Evolutionary conservation across 805 yeast species (phyloP), one percentile per base, ranked within the genome.

Genomic region (Yamadazyma takamatsuzukensis): DNA sequence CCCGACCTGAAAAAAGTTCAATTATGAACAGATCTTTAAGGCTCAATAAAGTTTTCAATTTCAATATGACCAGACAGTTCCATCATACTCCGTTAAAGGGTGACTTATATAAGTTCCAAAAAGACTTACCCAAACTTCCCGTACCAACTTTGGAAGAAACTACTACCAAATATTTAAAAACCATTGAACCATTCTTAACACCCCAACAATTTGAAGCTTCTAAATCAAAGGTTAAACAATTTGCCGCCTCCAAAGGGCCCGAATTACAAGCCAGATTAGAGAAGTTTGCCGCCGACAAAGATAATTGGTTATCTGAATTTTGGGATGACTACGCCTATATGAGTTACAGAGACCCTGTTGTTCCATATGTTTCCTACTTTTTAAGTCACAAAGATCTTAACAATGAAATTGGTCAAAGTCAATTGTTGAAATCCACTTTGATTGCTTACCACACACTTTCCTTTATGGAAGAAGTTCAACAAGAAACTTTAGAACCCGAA

Each of bases 271-370:
- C 66, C 36, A 72, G 89, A 39, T 70, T 90, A 33, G 51, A 58
- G 22, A 63, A 70, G 16, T 76, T 77, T 45, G 80, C 90, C 18
- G 47, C 61, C 18, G 71, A 60, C 32, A 74, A 76, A 41, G 80
- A 87, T 53, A 90, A 90, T 59, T 90, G 98, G 98, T 70, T 90
- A 49, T 75, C 83, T 29, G 81, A 76, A 39, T 87, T 82, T 72
- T 90, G 98, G 98, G 95, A 90, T 58, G 83, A 84, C 49, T 85
- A 83, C 46, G 95, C 96, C 14, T 90, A 90, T 61, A 68, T 90
- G 68, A 78, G 83, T 25, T 89, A 87, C 64, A 74, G 93, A 45
- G 97, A 87, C 59, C 95, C 97, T 0, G 84, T 90, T n/a, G 84
- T 85, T 17, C 97, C 97, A 9, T 89, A 80, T 53, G 96, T 87